Percentiles rank a stretch among this genome's conserved stretches.
phyloP scores from a whole-genome alignment of 768 basidiomycete species.

The Baorangia bicolor region DNA sequence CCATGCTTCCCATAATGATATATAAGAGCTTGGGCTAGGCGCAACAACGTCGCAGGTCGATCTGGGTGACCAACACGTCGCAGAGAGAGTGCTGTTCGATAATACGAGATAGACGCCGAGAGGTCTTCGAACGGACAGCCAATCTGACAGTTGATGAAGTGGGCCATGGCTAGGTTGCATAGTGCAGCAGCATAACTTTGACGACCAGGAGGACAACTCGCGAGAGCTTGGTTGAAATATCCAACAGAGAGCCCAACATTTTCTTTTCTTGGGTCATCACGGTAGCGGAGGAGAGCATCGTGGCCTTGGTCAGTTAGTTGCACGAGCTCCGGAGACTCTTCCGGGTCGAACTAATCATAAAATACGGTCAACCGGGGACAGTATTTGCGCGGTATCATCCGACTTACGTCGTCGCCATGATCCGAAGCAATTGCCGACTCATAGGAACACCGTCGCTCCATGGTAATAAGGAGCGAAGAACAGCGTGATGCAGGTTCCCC shows the following conservation, averaged over 20 bases:
- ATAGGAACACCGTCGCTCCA: too few species aligned
- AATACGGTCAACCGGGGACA: not conserved
- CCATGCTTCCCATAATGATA: not conserved
- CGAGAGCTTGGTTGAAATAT: slow-evolving; percentile 5
- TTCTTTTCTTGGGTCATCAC: not conserved
- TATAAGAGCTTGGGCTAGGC: not conserved
- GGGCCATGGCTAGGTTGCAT: slow-evolving; percentile 9
- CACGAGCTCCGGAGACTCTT: not conserved
- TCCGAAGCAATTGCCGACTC: not conserved
- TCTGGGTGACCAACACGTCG: slow-evolving; percentile 4
- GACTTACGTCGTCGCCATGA: not conserved
- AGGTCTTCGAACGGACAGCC: too few species aligned
- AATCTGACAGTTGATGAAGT: not conserved
- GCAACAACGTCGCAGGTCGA: slow-evolving; percentile 2
- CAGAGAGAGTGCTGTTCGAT: slow-evolving; percentile 11
- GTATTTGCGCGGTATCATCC: too few species aligned
- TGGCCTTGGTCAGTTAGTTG: not conserved
- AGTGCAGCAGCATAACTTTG: not conserved
- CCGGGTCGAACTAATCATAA: not conserved
- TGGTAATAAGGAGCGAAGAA: not conserved
- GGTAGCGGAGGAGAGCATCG: too few species aligned
- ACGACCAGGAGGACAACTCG: not conserved
- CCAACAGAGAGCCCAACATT: not conserved
- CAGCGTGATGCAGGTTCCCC: not conserved
- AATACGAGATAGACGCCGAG: not conserved